Conservation (phyloP, 192 early-diverging fungal genomes). For the Tieghemiomyces parasiticus region DNA sequence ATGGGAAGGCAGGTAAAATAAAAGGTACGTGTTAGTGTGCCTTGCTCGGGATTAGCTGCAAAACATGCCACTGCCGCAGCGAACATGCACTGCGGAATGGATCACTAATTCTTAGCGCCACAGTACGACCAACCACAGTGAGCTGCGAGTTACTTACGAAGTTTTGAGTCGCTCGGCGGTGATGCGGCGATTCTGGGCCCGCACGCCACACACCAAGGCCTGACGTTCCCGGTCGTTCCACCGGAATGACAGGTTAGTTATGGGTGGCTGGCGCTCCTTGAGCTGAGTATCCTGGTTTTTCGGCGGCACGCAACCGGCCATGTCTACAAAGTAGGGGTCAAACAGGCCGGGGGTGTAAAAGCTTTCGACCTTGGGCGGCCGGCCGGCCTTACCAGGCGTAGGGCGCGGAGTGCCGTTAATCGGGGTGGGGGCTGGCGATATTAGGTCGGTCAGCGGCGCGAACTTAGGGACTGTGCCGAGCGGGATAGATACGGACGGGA, state of each 20-base stretch:
- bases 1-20: no score
- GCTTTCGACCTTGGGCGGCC: neutral
- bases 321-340: slow-evolving; percentile 22
- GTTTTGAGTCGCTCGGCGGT: slow-evolving; percentile 21
- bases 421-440: neutral
- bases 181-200: slow-evolving; percentile 28
- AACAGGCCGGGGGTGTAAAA: neutral
- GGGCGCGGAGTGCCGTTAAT: neutral
- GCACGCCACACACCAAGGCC: slow-evolving; percentile 28
- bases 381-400: neutral
- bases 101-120: no score
- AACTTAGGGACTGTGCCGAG: no score
- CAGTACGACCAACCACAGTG: no score
- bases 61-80: no score
- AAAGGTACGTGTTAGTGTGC: no score
- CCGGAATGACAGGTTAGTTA: slow-evolving; percentile 27
- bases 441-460: neutral
- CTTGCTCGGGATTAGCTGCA: no score
- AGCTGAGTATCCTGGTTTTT: slow-evolving; percentile 29
- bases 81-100: no score
- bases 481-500: no score
- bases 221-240: slow-evolving; percentile 37
- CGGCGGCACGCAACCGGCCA: slow-evolving; percentile 22
- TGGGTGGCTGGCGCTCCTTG: slow-evolving; percentile 27
- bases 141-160: no score